Evolutionary conservation across 2,329 filamentous ascomycete genomes (phyloP), one percentile per base, ranked within the genome.

Genomic region (Dendrostoma leiphaemia): DNA sequence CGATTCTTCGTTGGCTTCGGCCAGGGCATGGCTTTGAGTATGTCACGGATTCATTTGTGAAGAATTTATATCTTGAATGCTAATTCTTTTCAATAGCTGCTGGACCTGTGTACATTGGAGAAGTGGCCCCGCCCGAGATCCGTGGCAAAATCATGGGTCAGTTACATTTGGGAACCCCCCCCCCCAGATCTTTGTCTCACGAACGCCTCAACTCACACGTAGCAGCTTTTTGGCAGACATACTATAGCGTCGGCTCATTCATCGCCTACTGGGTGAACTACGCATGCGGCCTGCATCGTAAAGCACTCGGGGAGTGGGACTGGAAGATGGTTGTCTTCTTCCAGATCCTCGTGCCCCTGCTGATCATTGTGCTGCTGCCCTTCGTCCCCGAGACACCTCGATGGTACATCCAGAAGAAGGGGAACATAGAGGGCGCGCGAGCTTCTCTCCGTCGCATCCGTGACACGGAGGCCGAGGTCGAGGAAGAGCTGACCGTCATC

Each of bases 241-340:
- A 85, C 70, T 88, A 85, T 69, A 81, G 74, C 2, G 84, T 86
- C 24, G 84, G 84, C 4, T 80, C 77, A 13, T 87, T 86, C 68
- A 81, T 87, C 60, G 84, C 82, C 48, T 85, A 82, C 71, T 76
- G 74, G 84, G 82, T 88, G 64, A 84, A 84, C 66, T 89, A 80
- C 61, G 85, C 79, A 15, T 83, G 82, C 65, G 76, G 77, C 32
- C 74, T 82, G 63, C 71, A 87, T 67, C 72, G 74, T 40, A 61
- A 71, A 38, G 71, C 61, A 38, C 77, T 89, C 5, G 86, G 86
- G 35, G 75, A 90, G 61, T 89, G 86, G 86, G 85, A 89, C 68
- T 89, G 86, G 86, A 82, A 80, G 62, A 81, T 88, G 74, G 83
- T 89, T 13, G 81, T 89, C 59, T 83, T 90, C 58, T 89, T 89